phyloP scores from a whole-genome alignment of 179 eudicot species.

The Beta macrorhiza region DNA sequence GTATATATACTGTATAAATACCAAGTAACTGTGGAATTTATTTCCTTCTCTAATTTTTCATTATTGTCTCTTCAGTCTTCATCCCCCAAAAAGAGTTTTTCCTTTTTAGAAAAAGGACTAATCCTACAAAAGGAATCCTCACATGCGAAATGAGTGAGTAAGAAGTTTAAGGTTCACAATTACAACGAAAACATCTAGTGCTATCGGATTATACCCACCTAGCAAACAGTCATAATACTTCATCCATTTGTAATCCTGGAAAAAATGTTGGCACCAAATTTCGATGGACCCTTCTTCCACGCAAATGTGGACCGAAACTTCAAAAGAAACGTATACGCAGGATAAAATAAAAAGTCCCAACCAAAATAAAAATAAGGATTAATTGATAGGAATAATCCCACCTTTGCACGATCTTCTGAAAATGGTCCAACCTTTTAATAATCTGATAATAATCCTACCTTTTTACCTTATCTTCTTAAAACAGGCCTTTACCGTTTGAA shows the following conservation, averaged over 20 bases:
- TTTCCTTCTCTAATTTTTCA: too few species aligned
- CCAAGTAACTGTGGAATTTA: too few species aligned
- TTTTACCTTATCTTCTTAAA: too few species aligned
- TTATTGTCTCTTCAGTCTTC: too few species aligned
- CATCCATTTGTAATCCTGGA: not conserved
- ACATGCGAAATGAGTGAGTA: not conserved
- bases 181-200: not conserved
- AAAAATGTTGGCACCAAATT: not conserved
- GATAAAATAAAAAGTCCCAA: not conserved
- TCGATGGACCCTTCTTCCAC: not conserved
- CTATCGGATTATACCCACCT: not conserved
- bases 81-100: not conserved
- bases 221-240: not conserved
- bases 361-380: not conserved
- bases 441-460: too few species aligned
- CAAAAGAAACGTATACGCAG: not conserved
- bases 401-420: too few species aligned
- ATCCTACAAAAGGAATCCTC: too few species aligned
- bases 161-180: not conserved
- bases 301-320: not conserved
- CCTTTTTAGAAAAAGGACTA: too few species aligned
- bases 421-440: too few species aligned
- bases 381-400: too few species aligned
- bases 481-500: too few species aligned
- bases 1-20: too few species aligned